phyloP scores from a whole-genome alignment of 2,329 filamentous ascomycete genomes.

The Plectosphaerella sp. region DNA sequence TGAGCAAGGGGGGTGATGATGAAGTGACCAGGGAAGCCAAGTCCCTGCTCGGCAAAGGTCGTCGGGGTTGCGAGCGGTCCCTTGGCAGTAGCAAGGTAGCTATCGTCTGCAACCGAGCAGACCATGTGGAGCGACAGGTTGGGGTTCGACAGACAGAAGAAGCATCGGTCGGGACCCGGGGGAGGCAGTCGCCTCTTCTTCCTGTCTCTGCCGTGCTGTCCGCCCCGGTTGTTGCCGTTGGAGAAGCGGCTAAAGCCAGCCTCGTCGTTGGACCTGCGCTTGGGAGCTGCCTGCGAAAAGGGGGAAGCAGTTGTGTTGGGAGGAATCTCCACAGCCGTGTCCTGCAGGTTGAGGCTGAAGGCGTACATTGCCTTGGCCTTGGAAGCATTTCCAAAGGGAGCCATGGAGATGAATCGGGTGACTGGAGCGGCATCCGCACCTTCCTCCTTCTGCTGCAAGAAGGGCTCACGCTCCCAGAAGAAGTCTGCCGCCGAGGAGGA shows the following conservation, averaged over 20 bases:
- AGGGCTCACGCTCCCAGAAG: slow-evolving; percentile 90
- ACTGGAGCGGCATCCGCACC: slow-evolving; percentile 50
- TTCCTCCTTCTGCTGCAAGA: slow-evolving; percentile 60
- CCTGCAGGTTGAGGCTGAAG: slow-evolving; percentile 65
- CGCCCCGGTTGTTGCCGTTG: slow-evolving; percentile 36
- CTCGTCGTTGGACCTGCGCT: slow-evolving; percentile 54
- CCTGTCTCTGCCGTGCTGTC: slow-evolving; percentile 32
- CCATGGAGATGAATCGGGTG: slow-evolving; percentile 89
- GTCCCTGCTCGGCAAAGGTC: slow-evolving; percentile 60
- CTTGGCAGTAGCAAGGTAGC: slow-evolving; percentile 88
- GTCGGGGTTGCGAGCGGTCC: slow-evolving; percentile 72
- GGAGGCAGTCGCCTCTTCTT: slow-evolving; percentile 49
- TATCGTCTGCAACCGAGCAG: slow-evolving; percentile 79
- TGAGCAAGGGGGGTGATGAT: slow-evolving; percentile 89
- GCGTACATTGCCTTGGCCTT: slow-evolving; percentile 83
- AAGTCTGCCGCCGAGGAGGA: slow-evolving; percentile 59
- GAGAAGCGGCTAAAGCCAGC: slow-evolving; percentile 51
- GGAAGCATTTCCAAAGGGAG: slow-evolving; percentile 66
- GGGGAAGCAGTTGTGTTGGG: slow-evolving; percentile 72
- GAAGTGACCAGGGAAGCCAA: slow-evolving; percentile 79
- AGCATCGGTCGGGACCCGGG: slow-evolving; percentile 75
- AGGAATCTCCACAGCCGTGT: slow-evolving; percentile 58
- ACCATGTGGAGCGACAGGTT: slow-evolving; percentile 83
- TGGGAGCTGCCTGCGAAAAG: slow-evolving; percentile 46
- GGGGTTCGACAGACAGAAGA: slow-evolving; percentile 91